Evolutionary conservation across 768 basidiomycete genomes (phyloP).

Genomic region (Amanita fuliginea): DNA sequence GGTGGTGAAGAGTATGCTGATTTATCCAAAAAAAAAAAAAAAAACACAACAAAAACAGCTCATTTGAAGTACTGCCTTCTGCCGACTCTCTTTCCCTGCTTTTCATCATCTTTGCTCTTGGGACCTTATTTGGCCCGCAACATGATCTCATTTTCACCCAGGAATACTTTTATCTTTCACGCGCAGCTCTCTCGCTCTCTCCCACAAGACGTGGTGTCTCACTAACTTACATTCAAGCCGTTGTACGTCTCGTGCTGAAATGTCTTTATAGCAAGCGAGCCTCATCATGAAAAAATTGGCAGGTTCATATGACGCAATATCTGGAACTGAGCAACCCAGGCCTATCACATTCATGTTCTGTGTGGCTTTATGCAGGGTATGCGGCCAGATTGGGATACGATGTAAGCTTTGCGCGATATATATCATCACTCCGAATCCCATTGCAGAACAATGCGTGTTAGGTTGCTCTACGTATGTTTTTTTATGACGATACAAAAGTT

Average conservation of each 20-base stretch:
- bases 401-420: slow-evolving; percentile 30
- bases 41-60: no score
- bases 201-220: slow-evolving; percentile 41
- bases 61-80: neutral
- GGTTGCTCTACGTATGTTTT: slow-evolving; percentile 43
- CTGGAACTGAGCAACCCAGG: slow-evolving; percentile 45
- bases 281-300: neutral
- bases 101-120: slow-evolving; percentile 58
- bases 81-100: slow-evolving; percentile 49
- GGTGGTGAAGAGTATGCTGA: neutral
- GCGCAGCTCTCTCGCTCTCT: slow-evolving; percentile 37
- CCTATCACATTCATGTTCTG: slow-evolving; percentile 25
- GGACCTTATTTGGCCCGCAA: slow-evolving; percentile 41
- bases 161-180: slow-evolving; percentile 52
- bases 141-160: slow-evolving; percentile 43
- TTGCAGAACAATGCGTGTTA: slow-evolving; percentile 9
- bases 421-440: neutral
- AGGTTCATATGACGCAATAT: slow-evolving; percentile 37
- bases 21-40: neutral
- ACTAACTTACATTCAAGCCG: slow-evolving; percentile 38
- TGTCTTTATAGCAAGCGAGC: neutral
- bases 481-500: slow-evolving; percentile 2
- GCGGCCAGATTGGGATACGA: slow-evolving; percentile 48
- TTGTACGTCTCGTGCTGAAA: slow-evolving; percentile 28
- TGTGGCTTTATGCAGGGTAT: slow-evolving; percentile 49